phyloP scores from a whole-genome alignment of 148 eudicot species.

The Rhododendron ferrugineum region DNA sequence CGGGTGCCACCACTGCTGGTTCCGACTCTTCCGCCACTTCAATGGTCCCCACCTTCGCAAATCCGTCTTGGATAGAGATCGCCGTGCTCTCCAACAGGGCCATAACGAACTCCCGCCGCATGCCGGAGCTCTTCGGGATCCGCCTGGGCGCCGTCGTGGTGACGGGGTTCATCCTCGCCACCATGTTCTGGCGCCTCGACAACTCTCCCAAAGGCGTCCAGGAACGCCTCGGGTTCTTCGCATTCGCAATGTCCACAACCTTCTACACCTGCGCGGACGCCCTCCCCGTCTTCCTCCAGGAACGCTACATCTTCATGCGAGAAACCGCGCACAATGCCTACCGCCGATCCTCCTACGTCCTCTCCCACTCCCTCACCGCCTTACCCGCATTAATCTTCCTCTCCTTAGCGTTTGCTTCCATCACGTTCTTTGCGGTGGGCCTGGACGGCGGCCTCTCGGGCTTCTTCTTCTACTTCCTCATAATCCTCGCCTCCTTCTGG shows the following conservation, averaged over 20 bases:
- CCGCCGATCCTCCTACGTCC: constrained; percentile 62
- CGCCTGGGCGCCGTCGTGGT: constrained; percentile 59
- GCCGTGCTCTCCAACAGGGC: constrained; percentile 45
- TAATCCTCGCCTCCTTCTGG: constrained; percentile 76
- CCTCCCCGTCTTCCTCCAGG: constrained; percentile 69
- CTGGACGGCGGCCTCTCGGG: constrained; percentile 63
- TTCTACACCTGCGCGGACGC: constrained; percentile 87
- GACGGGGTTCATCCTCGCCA: constrained; percentile 83
- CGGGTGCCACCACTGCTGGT: constrained; percentile 44
- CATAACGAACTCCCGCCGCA: constrained; percentile 57
- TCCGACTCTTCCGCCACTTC: constrained; percentile 19
- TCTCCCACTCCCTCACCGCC: constrained; percentile 55
- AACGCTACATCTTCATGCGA: constrained; percentile 70
- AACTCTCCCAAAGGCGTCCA: constrained; percentile 79
- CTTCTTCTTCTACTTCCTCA: constrained; percentile 54
- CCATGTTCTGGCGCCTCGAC: constrained; percentile 82
- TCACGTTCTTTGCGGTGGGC: constrained; percentile 76
- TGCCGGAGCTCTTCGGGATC: constrained; percentile 73
- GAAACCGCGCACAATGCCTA: constrained; percentile 84
- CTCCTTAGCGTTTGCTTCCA: constrained; percentile 47
- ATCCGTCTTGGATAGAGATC: constrained; percentile 63
- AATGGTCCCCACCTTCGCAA: constrained; percentile 67
- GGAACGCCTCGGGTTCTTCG: constrained; percentile 73
- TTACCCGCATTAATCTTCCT: constrained; percentile 50
- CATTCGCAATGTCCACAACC: constrained; percentile 80